Evolutionary conservation across 257 asterid genomes (phyloP).

Genomic region (Salvia splendens): DNA sequence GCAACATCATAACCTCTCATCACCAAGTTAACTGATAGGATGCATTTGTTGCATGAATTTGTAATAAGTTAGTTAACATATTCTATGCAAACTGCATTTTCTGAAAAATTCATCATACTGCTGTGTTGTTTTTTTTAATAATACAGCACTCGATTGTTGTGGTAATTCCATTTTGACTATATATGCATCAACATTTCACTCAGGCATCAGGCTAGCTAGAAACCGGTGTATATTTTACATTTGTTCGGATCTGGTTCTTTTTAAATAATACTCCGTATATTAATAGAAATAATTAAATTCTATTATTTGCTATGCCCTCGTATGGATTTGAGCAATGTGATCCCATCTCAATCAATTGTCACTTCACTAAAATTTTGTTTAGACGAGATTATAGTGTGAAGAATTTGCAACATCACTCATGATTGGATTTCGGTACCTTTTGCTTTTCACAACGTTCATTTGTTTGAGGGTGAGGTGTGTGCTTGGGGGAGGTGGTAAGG

Average conservation of each 20-base stretch:
- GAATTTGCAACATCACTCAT: no score
- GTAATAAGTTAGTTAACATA: no score
- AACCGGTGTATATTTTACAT: slow-evolving; percentile 12
- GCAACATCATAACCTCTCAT: slow-evolving; percentile 11
- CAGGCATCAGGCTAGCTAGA: not conserved
- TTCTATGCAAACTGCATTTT: slow-evolving; percentile 5
- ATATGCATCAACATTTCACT: not conserved
- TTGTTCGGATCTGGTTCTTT: slow-evolving; percentile 1
- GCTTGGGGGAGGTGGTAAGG: no score
- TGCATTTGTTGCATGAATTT: not conserved
- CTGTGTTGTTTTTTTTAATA: slow-evolving; percentile 3
- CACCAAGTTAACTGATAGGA: slow-evolving; percentile 17
- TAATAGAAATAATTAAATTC: not conserved
- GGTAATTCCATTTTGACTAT: slow-evolving; percentile 13
- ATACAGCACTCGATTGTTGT: not conserved
- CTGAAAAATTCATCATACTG: slow-evolving; percentile 12
- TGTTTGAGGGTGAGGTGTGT: no score
- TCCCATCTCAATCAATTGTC: not conserved
- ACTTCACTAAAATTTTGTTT: not conserved
- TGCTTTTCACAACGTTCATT: no score
- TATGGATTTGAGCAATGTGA: not conserved
- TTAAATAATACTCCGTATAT: slow-evolving; percentile 4
- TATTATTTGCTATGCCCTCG: not conserved
- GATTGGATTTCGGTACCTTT: no score
- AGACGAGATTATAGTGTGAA: no score